Base-by-base conservation (phyloP, 2,329 filamentous ascomycete genomes). In the Neopestalotiopsis sp. region DNA sequence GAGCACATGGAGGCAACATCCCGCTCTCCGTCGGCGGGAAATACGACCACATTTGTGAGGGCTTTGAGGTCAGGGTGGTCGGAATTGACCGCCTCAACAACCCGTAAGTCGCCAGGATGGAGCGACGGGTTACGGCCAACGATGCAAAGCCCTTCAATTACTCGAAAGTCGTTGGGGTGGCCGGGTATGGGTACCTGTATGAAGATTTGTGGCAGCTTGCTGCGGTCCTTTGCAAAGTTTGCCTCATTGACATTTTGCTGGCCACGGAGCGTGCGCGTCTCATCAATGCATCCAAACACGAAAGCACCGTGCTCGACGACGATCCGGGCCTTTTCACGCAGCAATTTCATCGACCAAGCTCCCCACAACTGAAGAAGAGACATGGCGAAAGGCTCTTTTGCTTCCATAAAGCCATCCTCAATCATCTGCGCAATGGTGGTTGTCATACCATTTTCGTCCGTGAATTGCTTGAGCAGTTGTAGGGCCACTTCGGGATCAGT, bases 1-100 rank as follows among this genome's bases (percentile, higher is more conserved):
- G 96, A 97, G 72, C 96, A 94, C 95, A 98, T 98, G 75, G 92
- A 94, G 0, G 95, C 90, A 28, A 99, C 82, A 71, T 97, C 94
- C 17, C 92, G 86, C 75, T 98, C 94, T 0, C 95, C 95, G 0
- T 84, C 91, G 45, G 93, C 89, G 0, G 96, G 94, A 63, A 99
- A 91, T 0, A 98, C 94, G 1, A 98, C 91, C 0, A 97, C 93
- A 76, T 98, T 91, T 68, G 88, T 91, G 4, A 98, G 84, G 74
- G 98, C 93, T 60, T 85, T 88, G 3, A 99, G 83, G n/a, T 83
- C 83, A 0, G 90, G 88, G 1, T 90, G 85, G 72, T 98, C 88
- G 3, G 98, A 90, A 73, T 98, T 88, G 3, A 98, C 91, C 2
- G 96, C 96, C 71, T 90, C 87, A 1, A 98, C 95, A 0, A 98